Base-by-base conservation (phyloP, 805 yeast species). In the Nadsonia fulvescens region DNA sequence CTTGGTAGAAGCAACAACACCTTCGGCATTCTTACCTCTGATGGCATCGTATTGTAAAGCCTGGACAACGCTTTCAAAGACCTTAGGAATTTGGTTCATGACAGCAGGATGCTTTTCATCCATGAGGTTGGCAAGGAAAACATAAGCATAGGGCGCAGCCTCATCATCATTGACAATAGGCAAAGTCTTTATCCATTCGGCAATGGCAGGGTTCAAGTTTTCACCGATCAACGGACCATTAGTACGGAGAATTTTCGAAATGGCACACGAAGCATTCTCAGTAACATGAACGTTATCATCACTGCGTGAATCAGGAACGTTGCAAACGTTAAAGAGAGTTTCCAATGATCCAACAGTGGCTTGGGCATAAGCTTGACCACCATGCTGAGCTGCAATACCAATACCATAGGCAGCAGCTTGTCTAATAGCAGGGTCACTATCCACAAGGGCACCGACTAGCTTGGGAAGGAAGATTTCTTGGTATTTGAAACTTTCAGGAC, bases 271-370 rank as follows among this genome's bases (percentile, higher is more conserved):
- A 8, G 81, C 73, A 42, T 75, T 76, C 49, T 89, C 98, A 2
- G 95, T 82, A 4, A 95, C 91, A 30, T 64, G 63, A 20, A 77
- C 50, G 42, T 81, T 81, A 31, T 77, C 93, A 22, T 78, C 91
- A n/a, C 70, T 66, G 35, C 77, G 70, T 3, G 93, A 73, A 37
- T 79, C 91, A 5, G 93, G 82, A 13, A 70, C 68, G 20, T 67
- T 58, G 11, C 74, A 64, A 52, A 81, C 65, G 37, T 70, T 70
- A 41, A 75, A 63, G 49, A 89, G 61, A 11, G 79, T 69, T 35
- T 70, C 79, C 36, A 86, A 54, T 8, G 22, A 22, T 8, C 19
- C 22, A 4, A 24, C 27, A 14, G 27, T 18, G n/a, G 74, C 63
- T 17, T 72, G 70, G 14, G 60, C 59, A 44, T 70, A 78, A 2